phyloP scores from a whole-genome alignment of 495 filamentous ascomycete species.

The Alectoria sarmentosa region DNA sequence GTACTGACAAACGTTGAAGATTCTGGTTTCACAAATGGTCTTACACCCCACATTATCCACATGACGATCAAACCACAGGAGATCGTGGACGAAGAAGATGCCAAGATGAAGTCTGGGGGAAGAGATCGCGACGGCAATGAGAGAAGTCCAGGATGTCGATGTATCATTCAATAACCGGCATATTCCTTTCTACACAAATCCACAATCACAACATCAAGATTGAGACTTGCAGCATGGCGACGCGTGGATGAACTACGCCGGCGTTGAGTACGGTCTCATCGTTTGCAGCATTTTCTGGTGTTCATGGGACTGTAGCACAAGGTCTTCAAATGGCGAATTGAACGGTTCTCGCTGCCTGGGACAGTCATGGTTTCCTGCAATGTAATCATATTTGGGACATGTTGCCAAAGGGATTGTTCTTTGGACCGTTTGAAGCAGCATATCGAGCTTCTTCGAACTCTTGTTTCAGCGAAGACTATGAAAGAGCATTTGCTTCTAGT shows the following conservation, averaged over 20 bases:
- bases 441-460: not conserved
- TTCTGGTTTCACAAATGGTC: slow-evolving; percentile 63
- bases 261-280: slow-evolving; percentile 4
- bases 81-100: slow-evolving; percentile 82
- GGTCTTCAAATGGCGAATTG: not conserved
- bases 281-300: not conserved
- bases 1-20: slow-evolving; percentile 43
- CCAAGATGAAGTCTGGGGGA: slow-evolving; percentile 61
- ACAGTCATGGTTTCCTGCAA: not conserved
- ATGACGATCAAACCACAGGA: slow-evolving; percentile 91
- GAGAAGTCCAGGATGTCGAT: slow-evolving; percentile 63
- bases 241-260: not conserved
- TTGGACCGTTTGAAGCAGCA: not conserved
- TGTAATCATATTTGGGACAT: not conserved
- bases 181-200: not conserved
- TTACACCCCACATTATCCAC: slow-evolving; percentile 73
- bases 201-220: not conserved
- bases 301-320: not conserved
- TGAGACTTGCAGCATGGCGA: not conserved
- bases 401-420: not conserved
- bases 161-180: slow-evolving; percentile 48
- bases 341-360: not conserved
- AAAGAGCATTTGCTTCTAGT: not conserved
- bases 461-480: not conserved
- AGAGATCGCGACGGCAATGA: slow-evolving; percentile 56